phyloP scores from a whole-genome alignment of 2,329 filamentous ascomycete species.

The Ascochyta koolunga region DNA sequence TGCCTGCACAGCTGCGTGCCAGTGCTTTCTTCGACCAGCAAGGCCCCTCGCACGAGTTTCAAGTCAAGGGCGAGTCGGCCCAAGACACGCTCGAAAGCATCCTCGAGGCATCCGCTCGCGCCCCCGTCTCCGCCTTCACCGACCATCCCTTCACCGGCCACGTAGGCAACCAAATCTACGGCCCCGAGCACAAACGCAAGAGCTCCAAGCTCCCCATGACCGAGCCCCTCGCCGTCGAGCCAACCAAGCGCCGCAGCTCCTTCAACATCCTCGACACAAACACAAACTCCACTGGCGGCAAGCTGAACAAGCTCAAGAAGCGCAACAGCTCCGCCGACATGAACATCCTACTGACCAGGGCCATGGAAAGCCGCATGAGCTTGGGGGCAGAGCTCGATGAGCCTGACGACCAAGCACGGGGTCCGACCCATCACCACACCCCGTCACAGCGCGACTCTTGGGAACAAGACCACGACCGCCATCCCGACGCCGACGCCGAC shows the following conservation, averaged over 20 bases:
- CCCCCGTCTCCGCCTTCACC: constrained; percentile 89
- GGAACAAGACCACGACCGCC: constrained; percentile 54
- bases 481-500: constrained; percentile 2
- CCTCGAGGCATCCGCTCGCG: constrained; percentile 83
- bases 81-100: constrained; percentile 90
- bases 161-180: constrained; percentile 77
- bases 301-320: constrained; percentile 50
- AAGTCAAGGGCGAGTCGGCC: constrained; percentile 76
- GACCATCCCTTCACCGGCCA: constrained; percentile 84
- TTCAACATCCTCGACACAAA: constrained; percentile 47
- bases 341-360: constrained; percentile 41
- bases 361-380: constrained; percentile 46
- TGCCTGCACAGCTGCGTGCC: constrained; percentile 88
- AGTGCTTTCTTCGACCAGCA: constrained; percentile 85
- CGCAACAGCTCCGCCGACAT: constrained; percentile 49
- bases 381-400: constrained; percentile 42
- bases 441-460: constrained; percentile 22
- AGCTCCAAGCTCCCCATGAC: constrained; percentile 41
- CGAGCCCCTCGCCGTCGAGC: constrained; percentile 27
- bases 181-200: constrained; percentile 53
- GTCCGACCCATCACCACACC: constrained; percentile 43
- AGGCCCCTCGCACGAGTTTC: constrained; percentile 60
- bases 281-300: constrained; percentile 45
- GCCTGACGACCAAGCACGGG: constrained; percentile 38
- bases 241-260: constrained; percentile 45